Evolutionary conservation across 306 rosid genomes (phyloP), one percentile per base, ranked within the genome.

Genomic region (Dalbergia cultrata): DNA sequence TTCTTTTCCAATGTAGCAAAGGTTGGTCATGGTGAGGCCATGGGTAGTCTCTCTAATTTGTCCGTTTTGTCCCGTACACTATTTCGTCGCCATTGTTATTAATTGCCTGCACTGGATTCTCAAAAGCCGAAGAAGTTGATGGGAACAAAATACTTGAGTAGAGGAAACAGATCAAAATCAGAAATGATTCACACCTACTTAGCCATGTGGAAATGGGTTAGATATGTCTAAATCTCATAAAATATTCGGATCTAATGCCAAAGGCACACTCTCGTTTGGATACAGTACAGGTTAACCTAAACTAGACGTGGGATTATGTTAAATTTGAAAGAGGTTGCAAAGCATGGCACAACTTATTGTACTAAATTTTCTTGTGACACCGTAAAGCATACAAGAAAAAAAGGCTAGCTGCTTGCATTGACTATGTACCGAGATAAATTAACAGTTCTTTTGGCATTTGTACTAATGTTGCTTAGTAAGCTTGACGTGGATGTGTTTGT

Each of bases 261-360:
- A 54, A 53, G 67, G 26, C 3, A 33, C 44, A 8, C 6, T 62
- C 13, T 3, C 9, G 19, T 67, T 19, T 67, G 10, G 52, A 45
- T 4, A 34, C 13, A n/a, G n/a, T n/a, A n/a, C 1, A 19, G 11
- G 17, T 47, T 34, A 79, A 60, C 39, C 52, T 34, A 26, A 19
- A n/a, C 17, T 67, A 45, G 14, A 11, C 14, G 21, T 7, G 0
- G 13, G 9, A 21, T 9, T 35, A 35, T 16, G 62, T 13, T 39
- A 7, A n/a, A 17, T 49, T 52, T 37, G 12, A 49, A 34, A 34
- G 9, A 12, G 63, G 22, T 50, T 52, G 5, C 7, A 17, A 74
- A 39, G 70, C 70, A 50, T 39, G 10, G 10, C 52, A 22, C 75
- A 74, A 64, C 86, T 75, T 81, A 60, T 34, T 82, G 60, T 76